A percentile compares a stretch with the other conserved stretches of the same genome.
These are phyloP conservation scores for Penicillium occitanis DNA, from an alignment of 2,329 filamentous ascomycete genomes.

Conservation along the genomic window DNA sequence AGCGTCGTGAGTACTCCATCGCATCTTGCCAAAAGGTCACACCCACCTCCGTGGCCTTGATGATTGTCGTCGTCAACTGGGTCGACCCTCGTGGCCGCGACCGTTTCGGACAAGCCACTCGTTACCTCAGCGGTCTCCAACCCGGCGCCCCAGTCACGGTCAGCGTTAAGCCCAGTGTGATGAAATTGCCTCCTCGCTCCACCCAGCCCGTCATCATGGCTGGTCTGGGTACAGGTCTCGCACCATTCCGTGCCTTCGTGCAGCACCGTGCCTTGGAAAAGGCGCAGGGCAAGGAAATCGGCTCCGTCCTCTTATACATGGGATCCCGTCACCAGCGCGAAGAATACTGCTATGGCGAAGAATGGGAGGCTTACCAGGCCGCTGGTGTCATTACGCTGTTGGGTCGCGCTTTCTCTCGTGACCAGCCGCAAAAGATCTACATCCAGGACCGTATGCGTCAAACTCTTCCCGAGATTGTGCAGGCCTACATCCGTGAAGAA, in stretches of 20 bases:
- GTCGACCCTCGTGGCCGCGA: constrained; percentile 82
- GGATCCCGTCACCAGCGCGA: constrained; percentile 95
- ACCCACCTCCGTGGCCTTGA: constrained; percentile 82
- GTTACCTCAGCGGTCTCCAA: constrained; percentile 76
- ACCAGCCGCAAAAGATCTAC: constrained; percentile 98
- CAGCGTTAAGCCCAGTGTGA: constrained; percentile 95
- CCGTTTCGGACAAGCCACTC: constrained; percentile 89
- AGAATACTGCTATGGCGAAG: constrained; percentile 97
- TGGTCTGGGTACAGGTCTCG: constrained; percentile 93
- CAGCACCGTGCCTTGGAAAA: constrained; percentile 98
- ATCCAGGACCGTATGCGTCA: constrained; percentile 98
- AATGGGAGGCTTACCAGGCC: constrained; percentile 97
- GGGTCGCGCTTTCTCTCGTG: constrained; percentile 90
- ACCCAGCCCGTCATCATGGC: constrained; percentile 98
- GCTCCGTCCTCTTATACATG: constrained; percentile 91
- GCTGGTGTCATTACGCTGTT: constrained; percentile 93
- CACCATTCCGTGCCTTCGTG: constrained; percentile 98
- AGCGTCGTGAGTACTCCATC: constrained; percentile 98
- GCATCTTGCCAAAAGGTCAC: constrained; percentile 95
- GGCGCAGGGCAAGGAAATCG: constrained; percentile 93
- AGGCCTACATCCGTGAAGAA: constrained; percentile 82
- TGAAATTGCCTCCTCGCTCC: constrained; percentile 90
- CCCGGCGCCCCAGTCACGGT: constrained; percentile 80
- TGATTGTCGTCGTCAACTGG: constrained; percentile 98
- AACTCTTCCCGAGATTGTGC: constrained; percentile 75